These are phyloP conservation scores for Syzygium jambos DNA, from an alignment of 345 rosid genomes.

Conservation along the genomic window DNA sequence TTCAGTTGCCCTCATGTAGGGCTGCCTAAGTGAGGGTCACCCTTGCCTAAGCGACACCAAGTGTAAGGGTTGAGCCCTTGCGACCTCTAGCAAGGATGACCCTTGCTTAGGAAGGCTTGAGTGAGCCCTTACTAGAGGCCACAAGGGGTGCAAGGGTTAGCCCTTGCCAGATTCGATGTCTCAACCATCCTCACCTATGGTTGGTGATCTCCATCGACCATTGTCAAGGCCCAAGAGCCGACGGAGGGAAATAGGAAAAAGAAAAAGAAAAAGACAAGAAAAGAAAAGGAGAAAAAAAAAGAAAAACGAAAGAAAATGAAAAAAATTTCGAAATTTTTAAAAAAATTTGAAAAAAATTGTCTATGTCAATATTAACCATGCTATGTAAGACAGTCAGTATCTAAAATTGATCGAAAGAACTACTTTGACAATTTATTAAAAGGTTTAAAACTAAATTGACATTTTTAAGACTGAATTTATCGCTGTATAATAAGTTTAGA, in stretches of 20 bases:
- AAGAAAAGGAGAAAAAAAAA: rapidly evolving
- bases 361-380: background rate
- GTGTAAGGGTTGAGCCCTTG: background rate
- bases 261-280: background rate
- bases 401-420: background rate
- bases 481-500: background rate
- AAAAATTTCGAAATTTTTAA: background rate
- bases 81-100: background rate
- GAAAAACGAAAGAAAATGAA: rapidly evolving
- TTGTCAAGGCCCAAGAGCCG: background rate
- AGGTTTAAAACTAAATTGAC: background rate
- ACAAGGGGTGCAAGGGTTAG: background rate
- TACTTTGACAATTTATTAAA: background rate
- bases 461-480: background rate
- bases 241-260: background rate
- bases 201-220: background rate
- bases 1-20: rapidly evolving
- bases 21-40: rapidly evolving
- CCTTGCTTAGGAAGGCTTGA: background rate
- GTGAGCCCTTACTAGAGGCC: background rate
- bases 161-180: background rate
- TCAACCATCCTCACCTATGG: background rate
- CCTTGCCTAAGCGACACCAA: background rate
- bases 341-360: background rate
- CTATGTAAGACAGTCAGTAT: rapidly evolving